Conservation (phyloP, 225 moss, liverwort and hornwort species). For the Rhytidiadelphus loreus region DNA sequence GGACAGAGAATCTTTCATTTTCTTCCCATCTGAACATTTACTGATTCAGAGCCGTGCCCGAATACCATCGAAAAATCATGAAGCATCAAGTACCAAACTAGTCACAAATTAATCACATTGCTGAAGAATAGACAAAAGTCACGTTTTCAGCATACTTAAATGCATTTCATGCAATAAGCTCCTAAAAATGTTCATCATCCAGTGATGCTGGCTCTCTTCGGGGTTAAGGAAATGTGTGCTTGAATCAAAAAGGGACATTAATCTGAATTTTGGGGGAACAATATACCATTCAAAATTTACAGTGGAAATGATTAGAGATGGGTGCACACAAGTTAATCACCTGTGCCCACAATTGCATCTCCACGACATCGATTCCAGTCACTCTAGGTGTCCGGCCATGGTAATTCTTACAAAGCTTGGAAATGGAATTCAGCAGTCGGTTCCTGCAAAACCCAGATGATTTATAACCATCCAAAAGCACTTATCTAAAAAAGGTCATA, state of each 20-base stretch:
- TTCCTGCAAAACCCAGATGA: conserved; percentile 41
- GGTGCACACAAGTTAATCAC: conserved; percentile 5
- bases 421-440: conserved; percentile 59
- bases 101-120: neutral
- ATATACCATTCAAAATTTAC: neutral
- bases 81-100: neutral
- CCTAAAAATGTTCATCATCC: neutral
- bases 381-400: conserved; percentile 78
- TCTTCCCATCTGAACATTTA: neutral
- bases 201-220: neutral
- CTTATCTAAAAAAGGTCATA: neutral
- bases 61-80: neutral
- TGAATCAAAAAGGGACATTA: too few relatives aligned
- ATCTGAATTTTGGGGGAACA: neutral
- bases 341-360: conserved; percentile 97
- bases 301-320: neutral
- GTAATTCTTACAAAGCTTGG: conserved; percentile 76
- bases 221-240: neutral
- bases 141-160: neutral
- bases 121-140: neutral
- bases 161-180: neutral
- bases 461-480: neutral
- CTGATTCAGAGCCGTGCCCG: neutral
- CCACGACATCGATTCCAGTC: conserved; percentile 84
- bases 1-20: neutral